Conservation (phyloP, 371 early-diverging fungal genomes). For the Mortierella sp. region DNA sequence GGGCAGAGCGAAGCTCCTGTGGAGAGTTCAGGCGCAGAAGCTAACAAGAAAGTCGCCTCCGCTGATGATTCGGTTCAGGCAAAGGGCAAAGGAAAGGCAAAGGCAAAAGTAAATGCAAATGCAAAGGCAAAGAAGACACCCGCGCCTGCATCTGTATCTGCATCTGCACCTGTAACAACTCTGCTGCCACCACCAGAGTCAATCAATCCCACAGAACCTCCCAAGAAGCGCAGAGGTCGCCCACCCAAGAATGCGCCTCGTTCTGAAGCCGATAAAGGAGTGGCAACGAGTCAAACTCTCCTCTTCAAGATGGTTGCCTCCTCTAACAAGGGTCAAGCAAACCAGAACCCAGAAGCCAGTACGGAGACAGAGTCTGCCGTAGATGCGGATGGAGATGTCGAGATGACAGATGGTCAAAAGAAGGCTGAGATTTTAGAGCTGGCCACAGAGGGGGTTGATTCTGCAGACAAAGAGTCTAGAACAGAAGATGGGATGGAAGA, state of each 20-base stretch:
- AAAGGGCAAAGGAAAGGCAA: background rate
- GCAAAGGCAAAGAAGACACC: background rate
- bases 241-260: constrained; percentile 8
- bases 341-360: too few species aligned
- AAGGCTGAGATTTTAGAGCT: background rate
- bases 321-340: too few species aligned
- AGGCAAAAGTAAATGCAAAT: too few species aligned
- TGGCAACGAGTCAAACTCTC: too few species aligned
- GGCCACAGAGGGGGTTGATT: background rate
- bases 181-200: background rate
- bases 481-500: background rate
- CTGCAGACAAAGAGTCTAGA: background rate
- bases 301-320: too few species aligned
- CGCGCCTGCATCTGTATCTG: background rate
- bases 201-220: background rate
- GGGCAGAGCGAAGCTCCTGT: too few species aligned
- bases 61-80: background rate
- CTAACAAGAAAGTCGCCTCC: background rate
- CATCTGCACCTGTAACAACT: background rate
- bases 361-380: too few species aligned
- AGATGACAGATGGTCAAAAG: too few species aligned
- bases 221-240: constrained; percentile 9
- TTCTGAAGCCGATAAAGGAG: too few species aligned
- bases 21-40: too few species aligned
- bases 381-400: too few species aligned